Base-by-base conservation (phyloP, 768 basidiomycete species). In the Leccinum variicolor region DNA sequence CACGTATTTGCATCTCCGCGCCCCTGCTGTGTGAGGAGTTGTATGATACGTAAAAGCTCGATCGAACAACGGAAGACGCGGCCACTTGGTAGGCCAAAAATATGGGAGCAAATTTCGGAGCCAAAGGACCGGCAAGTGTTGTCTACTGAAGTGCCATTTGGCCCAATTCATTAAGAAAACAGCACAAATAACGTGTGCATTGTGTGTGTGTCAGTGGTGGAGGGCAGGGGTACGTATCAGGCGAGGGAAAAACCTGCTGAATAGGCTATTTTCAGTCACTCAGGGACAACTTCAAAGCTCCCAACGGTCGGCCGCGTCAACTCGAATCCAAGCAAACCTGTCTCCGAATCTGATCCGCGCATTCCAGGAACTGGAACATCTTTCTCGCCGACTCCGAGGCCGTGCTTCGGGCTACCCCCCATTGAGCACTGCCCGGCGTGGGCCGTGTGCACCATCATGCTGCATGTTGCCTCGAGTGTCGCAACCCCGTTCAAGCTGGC, bases 161-260 rank as follows among this genome's bases (percentile, higher is more conserved):
- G 81, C 23, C 77, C 92, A 19, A 76, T 92, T 26, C 90, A 90
- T 28, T 86, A 89, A 69, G 89, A 93, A 71, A 92, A 92, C 63
- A 84, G 84, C 14, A 87, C 83, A 39, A 86, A 84, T 62, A 33
- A 33, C 13, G 31, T 33, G 31, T 33, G 25, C 25, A 4, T 25
- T 15, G 33, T 33, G 14, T 14, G 33, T 34, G 14, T 34, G 15
- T 34, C 34, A 6, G 34, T 34, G 34, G 34, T 15, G 34, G 34
- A 15, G 15, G 34, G 34, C 31, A 33, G 13, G 31, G 13, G 31
- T 33, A 33, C 14, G 13, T 33, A 33, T 33, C 13, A 33, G 31
- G 31, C 31, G 31, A 33, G 31, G 31, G 31, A 33, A 33, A 33
- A 33, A 31, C 31, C 31, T 31, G 31, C 31, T 31, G 33, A 34